Percentiles rank a stretch among this genome's conserved stretches.
These are phyloP conservation scores for Besnoitia besnoiti DNA, from an alignment of 169 alveolate genomes.

Conservation along the genomic window DNA sequence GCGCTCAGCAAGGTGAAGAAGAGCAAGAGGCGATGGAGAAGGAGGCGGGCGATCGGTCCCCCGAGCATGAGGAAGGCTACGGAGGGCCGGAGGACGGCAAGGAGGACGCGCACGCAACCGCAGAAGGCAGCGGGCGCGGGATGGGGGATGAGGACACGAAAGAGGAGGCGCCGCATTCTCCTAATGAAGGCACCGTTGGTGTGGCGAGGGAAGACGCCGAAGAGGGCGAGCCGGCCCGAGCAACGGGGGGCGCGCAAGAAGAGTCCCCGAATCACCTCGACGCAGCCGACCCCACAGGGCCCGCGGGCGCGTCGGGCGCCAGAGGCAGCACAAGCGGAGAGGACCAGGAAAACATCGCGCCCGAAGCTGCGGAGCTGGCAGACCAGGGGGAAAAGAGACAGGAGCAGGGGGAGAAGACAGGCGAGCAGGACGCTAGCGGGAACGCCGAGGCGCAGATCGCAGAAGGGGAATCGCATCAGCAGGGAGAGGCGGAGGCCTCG, in stretches of 20 bases:
- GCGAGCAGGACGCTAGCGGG: background rate
- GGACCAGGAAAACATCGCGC: background rate
- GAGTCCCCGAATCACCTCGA: background rate
- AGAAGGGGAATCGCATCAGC: background rate
- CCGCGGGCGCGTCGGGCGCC: too few species aligned
- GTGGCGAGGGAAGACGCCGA: background rate
- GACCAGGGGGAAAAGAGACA: background rate
- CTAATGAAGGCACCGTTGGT: background rate
- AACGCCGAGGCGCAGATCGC: background rate
- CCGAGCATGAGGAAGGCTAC: background rate
- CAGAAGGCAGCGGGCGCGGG: slow-evolving; percentile 22
- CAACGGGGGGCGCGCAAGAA: background rate
- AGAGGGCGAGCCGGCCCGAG: background rate
- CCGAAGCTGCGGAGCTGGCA: background rate
- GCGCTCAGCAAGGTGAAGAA: background rate
- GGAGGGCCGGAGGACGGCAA: background rate
- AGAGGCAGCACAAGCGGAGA: background rate
- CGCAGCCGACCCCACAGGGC: too few species aligned
- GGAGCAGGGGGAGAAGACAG: background rate
- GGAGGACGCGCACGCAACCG: background rate
- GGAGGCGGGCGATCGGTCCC: background rate
- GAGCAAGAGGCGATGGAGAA: background rate
- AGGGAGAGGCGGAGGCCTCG: background rate
- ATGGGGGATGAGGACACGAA: background rate
- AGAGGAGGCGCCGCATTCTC: background rate